These are phyloP conservation scores for Trichophyton verrucosum DNA, from an alignment of 2,329 filamentous ascomycete genomes.

Conservation along the genomic window DNA sequence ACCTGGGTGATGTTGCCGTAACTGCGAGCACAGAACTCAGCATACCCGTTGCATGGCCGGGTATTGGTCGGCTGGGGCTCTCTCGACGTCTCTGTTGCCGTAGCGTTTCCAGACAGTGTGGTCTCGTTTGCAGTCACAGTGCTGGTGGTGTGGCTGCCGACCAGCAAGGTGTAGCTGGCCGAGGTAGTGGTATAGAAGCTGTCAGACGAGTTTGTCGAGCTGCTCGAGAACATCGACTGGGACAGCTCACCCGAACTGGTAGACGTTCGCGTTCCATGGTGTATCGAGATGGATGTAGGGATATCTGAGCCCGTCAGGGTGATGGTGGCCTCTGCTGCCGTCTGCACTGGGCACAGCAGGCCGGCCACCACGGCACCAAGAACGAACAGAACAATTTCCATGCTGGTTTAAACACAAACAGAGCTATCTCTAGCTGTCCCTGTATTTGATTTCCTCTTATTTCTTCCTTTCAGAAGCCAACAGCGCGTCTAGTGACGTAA, in stretches of 20 bases:
- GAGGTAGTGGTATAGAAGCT: conserved; percentile 23
- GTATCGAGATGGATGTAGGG: conserved; percentile 7
- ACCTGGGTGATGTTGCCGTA: conserved; percentile 76
- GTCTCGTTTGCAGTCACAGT: conserved; percentile 18
- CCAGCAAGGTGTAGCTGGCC: conserved; percentile 29
- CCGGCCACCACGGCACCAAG: not conserved
- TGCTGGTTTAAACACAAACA: not conserved
- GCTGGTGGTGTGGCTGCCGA: conserved; percentile 24
- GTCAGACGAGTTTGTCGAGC: conserved; percentile 11
- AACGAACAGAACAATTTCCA: not conserved
- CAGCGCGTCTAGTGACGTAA: not conserved
- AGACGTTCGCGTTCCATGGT: conserved; percentile 2
- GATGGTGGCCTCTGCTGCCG: not conserved
- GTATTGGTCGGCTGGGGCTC: conserved; percentile 51
- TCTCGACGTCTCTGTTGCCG: conserved; percentile 36
- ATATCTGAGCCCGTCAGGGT: conserved; percentile 10
- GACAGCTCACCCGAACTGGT: conserved; percentile 16
- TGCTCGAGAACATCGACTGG: conserved; percentile 17
- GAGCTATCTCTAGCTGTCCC: not conserved
- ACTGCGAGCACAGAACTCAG: conserved; percentile 62
- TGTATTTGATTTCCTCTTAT: not conserved
- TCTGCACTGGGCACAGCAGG: not conserved
- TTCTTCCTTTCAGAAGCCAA: not conserved
- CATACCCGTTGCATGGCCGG: conserved; percentile 64
- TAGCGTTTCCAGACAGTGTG: conserved; percentile 38